These are phyloP conservation scores for Linderniella brevidens DNA, from an alignment of 257 asterid genomes.

Conservation along the genomic window DNA sequence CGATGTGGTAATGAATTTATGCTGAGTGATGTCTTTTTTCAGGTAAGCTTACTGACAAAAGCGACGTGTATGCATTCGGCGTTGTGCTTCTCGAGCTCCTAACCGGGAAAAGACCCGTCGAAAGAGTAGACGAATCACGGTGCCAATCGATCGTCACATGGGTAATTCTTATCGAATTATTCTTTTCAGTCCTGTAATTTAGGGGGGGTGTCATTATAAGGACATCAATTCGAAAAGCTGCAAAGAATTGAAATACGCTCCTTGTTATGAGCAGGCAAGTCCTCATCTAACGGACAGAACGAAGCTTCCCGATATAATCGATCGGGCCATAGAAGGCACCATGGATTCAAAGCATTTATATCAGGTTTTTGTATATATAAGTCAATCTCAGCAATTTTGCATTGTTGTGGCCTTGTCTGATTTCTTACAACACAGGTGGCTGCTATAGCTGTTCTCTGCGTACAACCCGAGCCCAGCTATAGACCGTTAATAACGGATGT, in stretches of 20 bases:
- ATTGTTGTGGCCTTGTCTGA: neutral
- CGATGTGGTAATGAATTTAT: constrained; percentile 9
- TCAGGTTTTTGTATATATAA: constrained; percentile 59
- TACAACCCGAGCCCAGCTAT: constrained; percentile 92
- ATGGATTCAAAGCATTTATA: constrained; percentile 89
- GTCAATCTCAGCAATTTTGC: neutral
- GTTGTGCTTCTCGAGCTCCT: constrained; percentile 85
- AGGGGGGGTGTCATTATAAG: too few relatives aligned
- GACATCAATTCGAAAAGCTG: too few relatives aligned
- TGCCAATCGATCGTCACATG: constrained; percentile 77
- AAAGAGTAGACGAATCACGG: constrained; percentile 46
- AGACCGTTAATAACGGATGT: constrained; percentile 89
- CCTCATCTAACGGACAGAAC: constrained; percentile 83
- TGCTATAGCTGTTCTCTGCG: constrained; percentile 88
- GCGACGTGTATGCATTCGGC: constrained; percentile 90
- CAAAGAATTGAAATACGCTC: too few relatives aligned
- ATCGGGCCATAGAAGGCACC: constrained; percentile 46
- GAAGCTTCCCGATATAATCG: constrained; percentile 72
- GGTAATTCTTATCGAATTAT: too few relatives aligned
- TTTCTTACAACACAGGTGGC: constrained; percentile 46
- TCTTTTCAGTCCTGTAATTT: too few relatives aligned
- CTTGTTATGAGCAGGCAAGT: constrained; percentile 96
- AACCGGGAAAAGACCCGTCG: constrained; percentile 73
- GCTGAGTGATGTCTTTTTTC: constrained; percentile 10
- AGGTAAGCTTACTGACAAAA: constrained; percentile 92